Conservation (phyloP, 2,329 filamentous ascomycete species). For the Alternaria dauci region DNA sequence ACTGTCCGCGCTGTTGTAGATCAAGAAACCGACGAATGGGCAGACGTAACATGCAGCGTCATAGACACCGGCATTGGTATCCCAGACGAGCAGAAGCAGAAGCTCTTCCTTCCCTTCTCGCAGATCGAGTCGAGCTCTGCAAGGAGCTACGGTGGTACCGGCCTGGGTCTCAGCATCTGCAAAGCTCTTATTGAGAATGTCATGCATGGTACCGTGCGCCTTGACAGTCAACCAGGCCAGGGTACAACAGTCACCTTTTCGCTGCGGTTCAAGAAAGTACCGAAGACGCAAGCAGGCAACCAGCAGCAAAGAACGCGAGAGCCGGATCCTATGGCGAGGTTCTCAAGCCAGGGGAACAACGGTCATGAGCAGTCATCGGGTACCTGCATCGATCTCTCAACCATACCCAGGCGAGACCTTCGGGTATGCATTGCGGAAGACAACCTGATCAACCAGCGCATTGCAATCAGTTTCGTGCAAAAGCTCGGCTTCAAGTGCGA, state of each 20-base stretch:
- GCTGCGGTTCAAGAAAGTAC: slow-evolving; percentile 84
- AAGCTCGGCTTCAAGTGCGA: slow-evolving; percentile 87
- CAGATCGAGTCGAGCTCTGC: slow-evolving; percentile 92
- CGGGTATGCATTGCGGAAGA: slow-evolving; percentile 94
- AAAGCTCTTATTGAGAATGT: slow-evolving; percentile 93
- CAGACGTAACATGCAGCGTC: slow-evolving; percentile 84
- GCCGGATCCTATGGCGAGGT: slow-evolving; percentile 65
- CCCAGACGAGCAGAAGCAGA: slow-evolving; percentile 79
- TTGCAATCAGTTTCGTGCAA: slow-evolving; percentile 88
- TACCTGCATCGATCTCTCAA: slow-evolving; percentile 63
- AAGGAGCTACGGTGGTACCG: slow-evolving; percentile 89
- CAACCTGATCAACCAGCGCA: slow-evolving; percentile 93
- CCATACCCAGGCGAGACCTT: slow-evolving; percentile 77
- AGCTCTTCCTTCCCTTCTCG: slow-evolving; percentile 90
- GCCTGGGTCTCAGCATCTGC: slow-evolving; percentile 90
- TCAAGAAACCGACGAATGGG: slow-evolving; percentile 72
- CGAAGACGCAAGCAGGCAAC: slow-evolving; percentile 64
- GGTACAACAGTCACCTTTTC: slow-evolving; percentile 82
- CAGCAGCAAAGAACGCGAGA: slow-evolving; percentile 50
- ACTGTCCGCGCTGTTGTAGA: slow-evolving; percentile 81
- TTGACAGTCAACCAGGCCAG: slow-evolving; percentile 76
- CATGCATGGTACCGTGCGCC: slow-evolving; percentile 84
- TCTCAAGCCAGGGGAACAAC: slow-evolving; percentile 60
- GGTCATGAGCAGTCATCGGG: slow-evolving; percentile 50
- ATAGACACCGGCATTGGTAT: slow-evolving; percentile 93